Evolutionary conservation across 192 early-diverging fungal genomes (phyloP).

Genomic region (Umbelopsis sp.): DNA sequence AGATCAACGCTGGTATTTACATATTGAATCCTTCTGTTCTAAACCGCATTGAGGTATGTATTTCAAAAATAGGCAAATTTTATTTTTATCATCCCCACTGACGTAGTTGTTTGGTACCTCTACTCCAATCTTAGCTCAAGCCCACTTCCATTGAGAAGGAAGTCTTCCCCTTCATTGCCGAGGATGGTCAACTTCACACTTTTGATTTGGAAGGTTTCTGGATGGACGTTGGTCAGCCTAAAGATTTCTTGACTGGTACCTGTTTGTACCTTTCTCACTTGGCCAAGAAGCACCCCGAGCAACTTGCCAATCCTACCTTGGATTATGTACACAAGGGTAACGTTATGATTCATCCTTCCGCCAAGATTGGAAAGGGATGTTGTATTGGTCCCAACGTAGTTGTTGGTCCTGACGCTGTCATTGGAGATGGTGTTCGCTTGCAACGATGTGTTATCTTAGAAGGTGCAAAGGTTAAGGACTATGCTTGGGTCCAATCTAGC

Average conservation of each 20-base stretch:
- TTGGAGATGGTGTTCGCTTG: constrained; percentile 95
- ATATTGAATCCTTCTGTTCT: constrained; percentile 93
- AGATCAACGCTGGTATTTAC: constrained; percentile 99
- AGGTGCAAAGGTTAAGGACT: constrained; percentile 81
- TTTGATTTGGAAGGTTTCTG: constrained; percentile 96
- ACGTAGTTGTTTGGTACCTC: not conserved
- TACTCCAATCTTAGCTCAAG: constrained; percentile 67
- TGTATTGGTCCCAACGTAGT: constrained; percentile 97
- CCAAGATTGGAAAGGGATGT: constrained; percentile 94
- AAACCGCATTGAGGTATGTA: constrained; percentile 79
- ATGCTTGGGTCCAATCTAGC: constrained; percentile 85
- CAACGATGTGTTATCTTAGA: constrained; percentile 88
- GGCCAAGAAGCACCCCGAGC: constrained; percentile 72
- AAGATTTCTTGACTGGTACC: constrained; percentile 95
- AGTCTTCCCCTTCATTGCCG: constrained; percentile 92
- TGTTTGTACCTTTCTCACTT: constrained; percentile 90
- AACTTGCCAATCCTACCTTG: constrained; percentile 66
- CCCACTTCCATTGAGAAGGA: constrained; percentile 99
- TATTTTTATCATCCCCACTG: constrained; percentile 16
- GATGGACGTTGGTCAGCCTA: constrained; percentile 99
- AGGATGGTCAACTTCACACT: constrained; percentile 84
- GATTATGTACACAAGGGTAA: constrained; percentile 82
- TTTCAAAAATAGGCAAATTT: not conserved
- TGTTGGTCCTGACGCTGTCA: constrained; percentile 86
- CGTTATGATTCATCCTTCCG: constrained; percentile 89